A percentile compares a stretch with the other conserved stretches of the same genome.
These are phyloP conservation scores for Daldinia bambusicola DNA, from an alignment of 495 filamentous ascomycete species.

Conservation along the genomic window DNA sequence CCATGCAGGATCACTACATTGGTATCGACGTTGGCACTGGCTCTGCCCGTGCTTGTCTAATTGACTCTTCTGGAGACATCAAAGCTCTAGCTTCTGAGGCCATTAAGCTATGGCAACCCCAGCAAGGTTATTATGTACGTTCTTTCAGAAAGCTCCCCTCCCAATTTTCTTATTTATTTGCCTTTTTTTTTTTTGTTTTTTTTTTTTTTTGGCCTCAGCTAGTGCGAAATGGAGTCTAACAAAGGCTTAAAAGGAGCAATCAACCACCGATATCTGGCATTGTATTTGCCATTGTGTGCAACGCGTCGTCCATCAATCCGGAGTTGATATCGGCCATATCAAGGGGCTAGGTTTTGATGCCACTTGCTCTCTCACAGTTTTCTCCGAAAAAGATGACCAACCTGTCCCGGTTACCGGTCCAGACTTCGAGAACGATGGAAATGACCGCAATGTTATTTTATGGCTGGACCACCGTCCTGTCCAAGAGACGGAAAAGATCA, in stretches of 20 bases:
- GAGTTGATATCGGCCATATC: slow-evolving; percentile 75
- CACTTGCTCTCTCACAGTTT: slow-evolving; percentile 93
- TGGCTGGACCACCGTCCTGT: slow-evolving; percentile 95
- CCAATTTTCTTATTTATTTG: no score
- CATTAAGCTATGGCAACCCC: slow-evolving; percentile 94
- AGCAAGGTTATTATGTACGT: slow-evolving; percentile 84
- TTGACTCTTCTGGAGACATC: slow-evolving; percentile 90
- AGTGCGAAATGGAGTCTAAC: slow-evolving; percentile 18
- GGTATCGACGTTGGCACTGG: slow-evolving; percentile 97
- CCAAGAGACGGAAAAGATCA: slow-evolving; percentile 89
- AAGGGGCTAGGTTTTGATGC: slow-evolving; percentile 96
- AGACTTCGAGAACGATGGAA: slow-evolving; percentile 77
- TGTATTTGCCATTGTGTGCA: slow-evolving; percentile 87
- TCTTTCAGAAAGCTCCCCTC: slow-evolving; percentile 18
- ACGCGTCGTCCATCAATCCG: slow-evolving; percentile 78
- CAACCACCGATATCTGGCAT: slow-evolving; percentile 93
- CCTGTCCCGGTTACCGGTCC: slow-evolving; percentile 90
- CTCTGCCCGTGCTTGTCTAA: slow-evolving; percentile 93
- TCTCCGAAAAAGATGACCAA: slow-evolving; percentile 86
- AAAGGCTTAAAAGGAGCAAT: slow-evolving; percentile 80
- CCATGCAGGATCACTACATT: slow-evolving; percentile 71
- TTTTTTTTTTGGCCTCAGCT: slow-evolving; percentile 9
- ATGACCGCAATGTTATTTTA: slow-evolving; percentile 88
- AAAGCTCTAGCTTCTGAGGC: slow-evolving; percentile 89
- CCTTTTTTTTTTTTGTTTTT: no score